These are phyloP conservation scores for Anaeromyces robustus DNA, from an alignment of 192 early-diverging fungal genomes.

Conservation along the genomic window DNA sequence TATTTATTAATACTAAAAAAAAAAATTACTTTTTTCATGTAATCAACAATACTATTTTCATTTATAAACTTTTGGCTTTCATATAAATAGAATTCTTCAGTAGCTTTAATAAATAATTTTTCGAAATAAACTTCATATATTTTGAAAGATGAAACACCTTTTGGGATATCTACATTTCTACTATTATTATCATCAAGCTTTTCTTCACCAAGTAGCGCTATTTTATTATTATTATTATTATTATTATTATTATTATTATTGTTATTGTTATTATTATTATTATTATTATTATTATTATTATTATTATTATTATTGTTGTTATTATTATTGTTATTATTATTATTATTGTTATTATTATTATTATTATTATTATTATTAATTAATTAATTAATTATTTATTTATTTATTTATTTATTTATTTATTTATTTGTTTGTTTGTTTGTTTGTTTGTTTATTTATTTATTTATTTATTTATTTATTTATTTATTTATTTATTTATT, in stretches of 20 bases:
- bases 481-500: too few species aligned
- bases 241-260: not conserved
- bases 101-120: slow-evolving; percentile 59
- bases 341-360: too few species aligned
- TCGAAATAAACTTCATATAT: slow-evolving; percentile 84
- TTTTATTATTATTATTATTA: not conserved
- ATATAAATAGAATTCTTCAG: slow-evolving; percentile 71
- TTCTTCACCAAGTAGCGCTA: not conserved
- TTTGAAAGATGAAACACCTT: slow-evolving; percentile 6
- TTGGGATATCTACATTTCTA: not conserved
- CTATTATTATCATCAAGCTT: not conserved
- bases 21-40: slow-evolving; percentile 72
- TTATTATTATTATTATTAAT: too few species aligned
- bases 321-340: too few species aligned
- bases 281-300: too few species aligned
- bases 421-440: too few species aligned
- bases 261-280: too few species aligned
- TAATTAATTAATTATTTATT: too few species aligned
- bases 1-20: not conserved
- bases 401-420: too few species aligned
- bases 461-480: too few species aligned
- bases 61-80: slow-evolving; percentile 81
- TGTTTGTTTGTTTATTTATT: too few species aligned
- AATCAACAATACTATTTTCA: slow-evolving; percentile 80
- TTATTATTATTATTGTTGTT: too few species aligned